phyloP scores from a whole-genome alignment of 306 rosid species.

The Leucaena leucocephala region DNA sequence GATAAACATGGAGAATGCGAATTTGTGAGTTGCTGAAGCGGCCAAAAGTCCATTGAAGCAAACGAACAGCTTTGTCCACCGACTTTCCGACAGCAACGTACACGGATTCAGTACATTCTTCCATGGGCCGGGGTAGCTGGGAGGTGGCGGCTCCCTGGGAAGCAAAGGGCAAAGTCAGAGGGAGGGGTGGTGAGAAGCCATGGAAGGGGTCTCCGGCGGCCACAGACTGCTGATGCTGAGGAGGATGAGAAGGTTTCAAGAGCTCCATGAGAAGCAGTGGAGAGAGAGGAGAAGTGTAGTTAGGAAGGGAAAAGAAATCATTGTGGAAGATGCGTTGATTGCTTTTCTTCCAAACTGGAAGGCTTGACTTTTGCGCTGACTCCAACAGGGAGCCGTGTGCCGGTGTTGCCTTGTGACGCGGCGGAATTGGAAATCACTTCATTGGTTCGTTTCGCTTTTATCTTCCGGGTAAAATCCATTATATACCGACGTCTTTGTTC shows the following conservation, averaged over 20 bases:
- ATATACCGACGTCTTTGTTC: no score
- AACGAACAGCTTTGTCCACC: constrained; percentile 47
- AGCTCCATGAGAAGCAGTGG: constrained; percentile 55
- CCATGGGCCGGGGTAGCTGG: constrained; percentile 40
- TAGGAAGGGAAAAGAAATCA: constrained; percentile 22
- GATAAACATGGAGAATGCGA: constrained; percentile 67
- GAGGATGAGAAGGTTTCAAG: constrained; percentile 54
- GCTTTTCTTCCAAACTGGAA: neutral
- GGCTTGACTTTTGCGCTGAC: constrained; percentile 47
- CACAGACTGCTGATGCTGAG: constrained; percentile 9
- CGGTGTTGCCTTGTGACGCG: neutral
- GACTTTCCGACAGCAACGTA: constrained; percentile 79
- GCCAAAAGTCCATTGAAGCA: constrained; percentile 71
- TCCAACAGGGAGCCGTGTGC: neutral
- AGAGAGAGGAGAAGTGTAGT: constrained; percentile 24
- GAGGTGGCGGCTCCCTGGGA: constrained; percentile 36
- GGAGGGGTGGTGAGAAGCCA: constrained; percentile 45
- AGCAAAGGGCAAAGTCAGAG: constrained; percentile 30
- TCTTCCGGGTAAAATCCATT: no score
- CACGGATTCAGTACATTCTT: constrained; percentile 43
- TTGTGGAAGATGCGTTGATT: neutral
- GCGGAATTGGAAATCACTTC: neutral
- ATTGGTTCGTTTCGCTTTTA: neutral
- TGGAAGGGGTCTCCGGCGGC: constrained; percentile 32
- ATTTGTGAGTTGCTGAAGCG: constrained; percentile 51